phyloP scores from a whole-genome alignment of 23 red algal species.

The Gracilaria domingensis region DNA sequence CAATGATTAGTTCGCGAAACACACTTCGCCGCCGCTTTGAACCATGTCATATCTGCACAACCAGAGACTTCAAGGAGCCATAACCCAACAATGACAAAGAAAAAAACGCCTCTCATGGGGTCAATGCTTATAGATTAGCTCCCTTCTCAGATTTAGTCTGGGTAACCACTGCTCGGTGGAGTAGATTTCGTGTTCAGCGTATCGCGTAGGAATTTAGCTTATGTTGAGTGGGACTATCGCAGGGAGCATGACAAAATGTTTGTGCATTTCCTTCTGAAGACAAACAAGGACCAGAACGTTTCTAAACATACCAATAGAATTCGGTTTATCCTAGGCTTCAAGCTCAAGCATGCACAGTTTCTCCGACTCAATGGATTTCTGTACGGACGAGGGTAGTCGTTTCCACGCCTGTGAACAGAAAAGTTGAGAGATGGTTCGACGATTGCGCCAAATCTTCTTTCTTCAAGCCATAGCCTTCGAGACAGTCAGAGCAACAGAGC shows the following conservation, averaged over 20 bases:
- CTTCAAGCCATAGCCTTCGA: too few species aligned
- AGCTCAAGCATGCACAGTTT: background rate
- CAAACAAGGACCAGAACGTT: background rate
- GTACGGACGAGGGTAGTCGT: too few species aligned
- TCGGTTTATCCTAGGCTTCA: background rate
- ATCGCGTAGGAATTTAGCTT: too few species aligned
- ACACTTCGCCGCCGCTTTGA: conserved; percentile 31
- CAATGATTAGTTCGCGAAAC: background rate
- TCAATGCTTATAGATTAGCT: background rate
- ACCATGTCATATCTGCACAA: background rate
- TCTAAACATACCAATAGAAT: conserved; percentile 13
- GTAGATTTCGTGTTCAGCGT: background rate
- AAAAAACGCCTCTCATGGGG: background rate
- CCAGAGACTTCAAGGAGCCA: background rate
- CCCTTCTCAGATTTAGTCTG: background rate
- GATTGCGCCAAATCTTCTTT: too few species aligned
- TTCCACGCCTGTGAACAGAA: too few species aligned
- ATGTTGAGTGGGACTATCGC: too few species aligned
- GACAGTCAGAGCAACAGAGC: too few species aligned
- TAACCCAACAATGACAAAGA: background rate
- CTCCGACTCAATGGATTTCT: background rate
- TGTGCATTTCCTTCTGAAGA: background rate
- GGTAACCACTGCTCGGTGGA: background rate
- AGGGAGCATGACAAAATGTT: background rate
- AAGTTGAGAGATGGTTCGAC: too few species aligned